Evolutionary conservation across 1,284 basidiomycete genomes (phyloP).

Genomic region (Pseudozyma pruni): DNA sequence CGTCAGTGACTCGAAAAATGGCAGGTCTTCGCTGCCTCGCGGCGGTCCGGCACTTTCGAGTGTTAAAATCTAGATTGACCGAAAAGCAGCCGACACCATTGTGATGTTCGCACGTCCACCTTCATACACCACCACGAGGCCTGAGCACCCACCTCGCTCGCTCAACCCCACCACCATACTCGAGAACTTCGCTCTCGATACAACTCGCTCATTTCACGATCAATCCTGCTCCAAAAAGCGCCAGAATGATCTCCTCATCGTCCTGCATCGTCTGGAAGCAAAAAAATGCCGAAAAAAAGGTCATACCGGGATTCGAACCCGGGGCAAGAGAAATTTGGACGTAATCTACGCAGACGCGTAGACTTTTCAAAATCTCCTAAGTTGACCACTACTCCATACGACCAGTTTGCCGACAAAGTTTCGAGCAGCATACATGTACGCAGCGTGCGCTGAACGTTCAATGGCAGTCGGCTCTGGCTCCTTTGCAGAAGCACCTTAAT

Average conservation of each 20-base stretch:
- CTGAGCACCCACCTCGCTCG: too few relatives aligned
- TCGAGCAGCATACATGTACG: not conserved
- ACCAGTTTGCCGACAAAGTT: not conserved
- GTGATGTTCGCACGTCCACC: too few relatives aligned
- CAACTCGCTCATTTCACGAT: conserved; percentile 20
- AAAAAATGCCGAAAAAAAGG: conserved; percentile 15
- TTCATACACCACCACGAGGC: too few relatives aligned
- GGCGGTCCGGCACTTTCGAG: too few relatives aligned
- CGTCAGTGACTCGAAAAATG: too few relatives aligned
- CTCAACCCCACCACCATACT: conserved; percentile 9
- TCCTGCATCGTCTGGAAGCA: not conserved
- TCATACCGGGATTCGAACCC: conserved; percentile 53
- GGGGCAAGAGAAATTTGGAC: conserved; percentile 39
- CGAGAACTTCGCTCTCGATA: conserved; percentile 4
- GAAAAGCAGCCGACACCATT: too few relatives aligned
- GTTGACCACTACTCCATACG: conserved; percentile 53
- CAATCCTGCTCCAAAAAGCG: conserved; percentile 17
- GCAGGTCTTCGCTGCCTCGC: too few relatives aligned
- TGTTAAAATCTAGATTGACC: too few relatives aligned
- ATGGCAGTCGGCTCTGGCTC: too few relatives aligned
- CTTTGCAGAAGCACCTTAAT: too few relatives aligned
- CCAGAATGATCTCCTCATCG: not conserved
- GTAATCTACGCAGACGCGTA: not conserved
- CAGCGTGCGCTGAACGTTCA: not conserved
- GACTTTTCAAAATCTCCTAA: conserved; percentile 44